Conservation (phyloP, 2,329 filamentous ascomycete species). For the Lomentospora prolificans region DNA sequence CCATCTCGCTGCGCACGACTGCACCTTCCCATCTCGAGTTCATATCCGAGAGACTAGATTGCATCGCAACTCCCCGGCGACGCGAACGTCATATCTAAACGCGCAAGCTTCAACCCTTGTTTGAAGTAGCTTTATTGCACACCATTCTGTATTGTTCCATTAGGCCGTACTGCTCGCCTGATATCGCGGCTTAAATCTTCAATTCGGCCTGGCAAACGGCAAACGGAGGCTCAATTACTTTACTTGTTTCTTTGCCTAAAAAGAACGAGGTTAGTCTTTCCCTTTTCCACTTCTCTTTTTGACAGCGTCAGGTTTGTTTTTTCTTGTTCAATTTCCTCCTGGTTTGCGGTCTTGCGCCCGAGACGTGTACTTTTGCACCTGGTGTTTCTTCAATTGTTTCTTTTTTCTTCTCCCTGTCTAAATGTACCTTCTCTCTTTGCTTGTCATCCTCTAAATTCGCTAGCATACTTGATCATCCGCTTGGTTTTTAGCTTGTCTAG, state of each 20-base stretch:
- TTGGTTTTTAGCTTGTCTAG: too few species aligned
- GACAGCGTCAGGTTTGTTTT: too few species aligned
- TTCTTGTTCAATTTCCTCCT: not conserved
- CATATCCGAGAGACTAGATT: not conserved
- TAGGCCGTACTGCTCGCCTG: not conserved
- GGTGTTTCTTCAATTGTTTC: too few species aligned
- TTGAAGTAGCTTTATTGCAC: not conserved
- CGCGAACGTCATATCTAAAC: not conserved
- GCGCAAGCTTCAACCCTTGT: not conserved
- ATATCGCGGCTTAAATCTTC: not conserved
- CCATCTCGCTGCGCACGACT: too few species aligned
- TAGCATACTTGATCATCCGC: too few species aligned
- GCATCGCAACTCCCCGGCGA: not conserved
- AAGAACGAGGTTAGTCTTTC: not conserved
- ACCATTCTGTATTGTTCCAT: not conserved
- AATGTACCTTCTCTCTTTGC: not conserved
- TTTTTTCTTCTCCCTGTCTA: too few species aligned
- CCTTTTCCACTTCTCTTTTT: not conserved
- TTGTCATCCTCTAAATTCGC: too few species aligned
- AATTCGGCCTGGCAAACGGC: not conserved
- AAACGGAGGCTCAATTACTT: not conserved
- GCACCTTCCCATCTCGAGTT: not conserved
- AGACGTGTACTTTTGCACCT: too few species aligned
- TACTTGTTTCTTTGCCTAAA: constrained; percentile 3
- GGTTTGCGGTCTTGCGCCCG: too few species aligned